These are phyloP conservation scores for Carex cristatella DNA, from an alignment of 176 grass and related monocot species.

Conservation along the genomic window DNA sequence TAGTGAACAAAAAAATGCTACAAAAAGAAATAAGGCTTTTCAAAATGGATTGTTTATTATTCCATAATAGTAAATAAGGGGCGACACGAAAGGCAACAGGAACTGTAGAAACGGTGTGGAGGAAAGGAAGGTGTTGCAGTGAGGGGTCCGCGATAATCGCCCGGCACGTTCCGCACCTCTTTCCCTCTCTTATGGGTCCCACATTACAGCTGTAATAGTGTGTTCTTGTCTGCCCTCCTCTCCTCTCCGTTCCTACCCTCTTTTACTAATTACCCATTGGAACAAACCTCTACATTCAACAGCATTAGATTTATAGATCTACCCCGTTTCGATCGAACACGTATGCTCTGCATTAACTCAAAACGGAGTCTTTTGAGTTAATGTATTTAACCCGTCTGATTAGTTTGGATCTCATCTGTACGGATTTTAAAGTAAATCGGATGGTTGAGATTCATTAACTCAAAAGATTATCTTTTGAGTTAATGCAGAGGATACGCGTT, in stretches of 20 bases:
- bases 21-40: too few species aligned
- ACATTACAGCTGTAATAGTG: slow-evolving; percentile 88
- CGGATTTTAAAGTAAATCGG: too few species aligned
- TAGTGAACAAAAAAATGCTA: not conserved
- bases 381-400: too few species aligned
- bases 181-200: slow-evolving; percentile 48
- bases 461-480: too few species aligned
- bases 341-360: too few species aligned
- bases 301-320: slow-evolving; percentile 7
- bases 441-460: too few species aligned
- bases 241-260: slow-evolving; percentile 18
- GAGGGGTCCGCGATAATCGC: slow-evolving; percentile 80
- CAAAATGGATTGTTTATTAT: too few species aligned
- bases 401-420: too few species aligned
- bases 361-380: too few species aligned
- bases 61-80: too few species aligned
- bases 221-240: slow-evolving; percentile 65
- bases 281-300: too few species aligned
- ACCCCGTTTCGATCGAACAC: not conserved
- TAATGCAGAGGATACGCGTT: too few species aligned
- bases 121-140: not conserved
- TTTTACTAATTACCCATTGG: not conserved
- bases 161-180: slow-evolving; percentile 80
- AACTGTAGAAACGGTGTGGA: not conserved
- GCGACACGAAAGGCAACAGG: not conserved